Evolutionary conservation across 805 yeast genomes (phyloP), one percentile per base, ranked within the genome.

Genomic region (Wickerhamomyces chaumierensis): DNA sequence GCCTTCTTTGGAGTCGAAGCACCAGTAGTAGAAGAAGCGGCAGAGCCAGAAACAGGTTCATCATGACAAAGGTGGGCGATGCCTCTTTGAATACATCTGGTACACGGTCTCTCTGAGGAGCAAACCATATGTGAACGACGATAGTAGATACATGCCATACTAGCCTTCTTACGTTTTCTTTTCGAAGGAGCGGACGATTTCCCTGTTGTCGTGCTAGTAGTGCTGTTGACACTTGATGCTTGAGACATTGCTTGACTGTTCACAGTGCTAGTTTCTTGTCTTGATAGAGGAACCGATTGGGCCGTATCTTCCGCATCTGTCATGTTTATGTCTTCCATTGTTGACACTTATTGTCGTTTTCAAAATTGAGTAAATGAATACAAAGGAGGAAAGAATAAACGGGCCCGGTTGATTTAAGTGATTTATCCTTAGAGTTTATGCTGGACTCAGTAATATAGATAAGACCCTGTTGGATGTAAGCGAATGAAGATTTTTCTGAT

Each of bases 111-210:
- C 77, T 50, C 85, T 33, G 78, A 81, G 56, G 87, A 95, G 61
- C 97, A 88, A 23, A 86, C 82, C 88, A 88, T 84, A 57, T 88
- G 97, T 0, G 95, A 84, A 39, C 97, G 66, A 31, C 96, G 73
- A 56, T 96, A 88, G 53, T 83, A 88, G 1, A 88, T 81, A 61
- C 97, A 88, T 0, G 97, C 94, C 23, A 51, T 51, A 14, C 45
- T 46, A 3, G 46, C 56, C 36, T 51, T 51, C 48, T 77, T 75
- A 51, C 71, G 62, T 57, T 68, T 72, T 39, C 72, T 60, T 42
- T 52, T 54, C 6, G 48, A 41, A 15, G 18, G 33, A 12, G 17
- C 15, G 6, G 17, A 12, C 12, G 33, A 8, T 15, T 8, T 28
- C 13, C 7, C 31, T 28, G 18, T 15, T 31, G 17, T 31, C 14